These are phyloP conservation scores for Panaeolus cyanescens DNA, from an alignment of 768 basidiomycete genomes.

Conservation along the genomic window DNA sequence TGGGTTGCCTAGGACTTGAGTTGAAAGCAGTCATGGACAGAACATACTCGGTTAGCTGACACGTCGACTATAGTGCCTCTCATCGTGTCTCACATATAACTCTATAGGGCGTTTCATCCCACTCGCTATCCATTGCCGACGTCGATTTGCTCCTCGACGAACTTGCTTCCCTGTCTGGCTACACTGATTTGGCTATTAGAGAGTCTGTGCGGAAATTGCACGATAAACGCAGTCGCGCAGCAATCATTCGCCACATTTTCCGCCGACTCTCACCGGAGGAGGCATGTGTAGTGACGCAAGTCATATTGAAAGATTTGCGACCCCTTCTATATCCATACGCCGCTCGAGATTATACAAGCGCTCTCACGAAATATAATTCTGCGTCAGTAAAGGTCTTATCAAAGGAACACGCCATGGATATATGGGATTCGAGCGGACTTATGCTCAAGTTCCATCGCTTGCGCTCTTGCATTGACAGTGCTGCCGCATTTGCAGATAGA, in stretches of 20 bases:
- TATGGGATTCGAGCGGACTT: constrained; percentile 64
- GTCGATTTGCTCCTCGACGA: constrained; percentile 73
- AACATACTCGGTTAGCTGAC: constrained; percentile 37
- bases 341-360: constrained; percentile 46
- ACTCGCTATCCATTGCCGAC: constrained; percentile 39
- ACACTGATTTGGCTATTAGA: constrained; percentile 53
- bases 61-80: background rate
- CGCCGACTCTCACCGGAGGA: constrained; percentile 60
- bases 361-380: constrained; percentile 58
- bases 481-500: constrained; percentile 44
- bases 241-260: constrained; percentile 59
- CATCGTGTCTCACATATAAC: background rate
- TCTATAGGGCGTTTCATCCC: constrained; percentile 32
- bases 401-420: constrained; percentile 64
- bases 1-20: constrained; percentile 75
- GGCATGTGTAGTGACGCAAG: constrained; percentile 74
- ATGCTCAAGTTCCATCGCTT: constrained; percentile 57
- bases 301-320: constrained; percentile 85
- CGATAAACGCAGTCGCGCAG: constrained; percentile 29
- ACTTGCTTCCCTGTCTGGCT: constrained; percentile 68
- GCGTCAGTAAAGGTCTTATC: constrained; percentile 57
- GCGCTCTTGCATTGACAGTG: constrained; percentile 60
- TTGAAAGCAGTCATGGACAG: constrained; percentile 47
- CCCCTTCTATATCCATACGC: constrained; percentile 76
- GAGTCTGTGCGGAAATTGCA: constrained; percentile 21